Base-by-base conservation (phyloP, 345 rosid genomes). In the Citrus australasica region DNA sequence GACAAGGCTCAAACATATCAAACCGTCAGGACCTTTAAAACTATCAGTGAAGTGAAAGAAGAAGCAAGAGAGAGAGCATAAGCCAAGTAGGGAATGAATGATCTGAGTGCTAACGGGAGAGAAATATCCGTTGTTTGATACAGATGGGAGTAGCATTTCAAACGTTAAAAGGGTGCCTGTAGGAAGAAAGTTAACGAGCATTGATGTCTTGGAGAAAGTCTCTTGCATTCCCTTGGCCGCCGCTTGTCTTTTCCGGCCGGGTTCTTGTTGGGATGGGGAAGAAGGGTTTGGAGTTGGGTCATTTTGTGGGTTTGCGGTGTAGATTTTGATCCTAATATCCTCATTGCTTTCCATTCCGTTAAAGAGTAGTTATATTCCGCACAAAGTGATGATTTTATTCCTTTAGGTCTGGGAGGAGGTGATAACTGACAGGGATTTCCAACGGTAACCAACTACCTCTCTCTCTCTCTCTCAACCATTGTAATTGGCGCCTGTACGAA, bases 41-140 rank as follows among this genome's bases (percentile, higher is more conserved):
- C 91, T 86, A 73, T 85, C 89, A 0, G 88, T 86, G 84, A 86
- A 86, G 74, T 86, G 91, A 69, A 86, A 88, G 80, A 84, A 85
- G 76, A 88, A 85, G 80, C 89, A 86, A 25, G 90, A 86, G 51
- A 88, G 74, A n/a, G 86, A 65, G 67, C 88, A 85, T 16, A 85
- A 86, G 67, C 78, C 84, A 0, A 86, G 82, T 19, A 85, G 87
- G 17, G 67, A 80, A n/a, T 79, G 80, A 71, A 86, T 84, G 89
- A 85, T 86, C 5, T 73, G 76, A 33, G 80, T 35, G 68, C 81
- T 63, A 62, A 84, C 88, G 2, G 75, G 78, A 14, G 82, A 51
- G 83, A 85, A 88, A 51, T 80, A 63, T 4, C 91, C 89, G 8
- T 40, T 82, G 73, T 79, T 74, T 48, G 76, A 77, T 8, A 74